Percentiles rank a stretch among this genome's conserved stretches.
Conservation (phyloP, 208 protist genomes). For the Trypanosomatidae sp. region DNA sequence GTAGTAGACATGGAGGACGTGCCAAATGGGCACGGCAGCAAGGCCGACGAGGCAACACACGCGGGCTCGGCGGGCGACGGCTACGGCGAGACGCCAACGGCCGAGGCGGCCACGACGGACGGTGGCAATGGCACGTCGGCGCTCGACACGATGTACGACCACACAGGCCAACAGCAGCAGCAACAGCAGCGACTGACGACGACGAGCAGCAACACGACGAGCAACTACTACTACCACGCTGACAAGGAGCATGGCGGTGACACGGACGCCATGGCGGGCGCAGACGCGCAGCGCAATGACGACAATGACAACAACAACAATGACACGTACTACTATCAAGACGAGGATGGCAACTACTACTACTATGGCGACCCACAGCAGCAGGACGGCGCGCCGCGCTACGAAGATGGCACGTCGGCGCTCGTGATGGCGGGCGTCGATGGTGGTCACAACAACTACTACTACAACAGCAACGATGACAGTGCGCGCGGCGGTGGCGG, state of each 20-base stretch:
- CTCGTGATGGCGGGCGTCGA: neutral
- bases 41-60: too few relatives aligned
- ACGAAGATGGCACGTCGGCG: constrained; percentile 1
- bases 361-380: constrained; percentile 30
- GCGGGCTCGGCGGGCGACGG: too few relatives aligned
- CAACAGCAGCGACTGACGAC: neutral
- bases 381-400: constrained; percentile 6
- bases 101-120: too few relatives aligned
- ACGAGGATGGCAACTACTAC: constrained; percentile 62
- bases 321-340: constrained; percentile 67
- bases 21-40: too few relatives aligned
- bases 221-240: constrained; percentile 3
- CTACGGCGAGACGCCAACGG: too few relatives aligned
- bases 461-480: constrained; percentile 4
- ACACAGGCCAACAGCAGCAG: neutral
- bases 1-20: too few relatives aligned
- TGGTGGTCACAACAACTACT: neutral
- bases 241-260: constrained; percentile 8
- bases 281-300: constrained; percentile 12
- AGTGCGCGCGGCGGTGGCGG: neutral
- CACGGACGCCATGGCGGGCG: constrained; percentile 3
- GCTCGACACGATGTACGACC: too few relatives aligned
- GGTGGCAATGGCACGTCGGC: too few relatives aligned
- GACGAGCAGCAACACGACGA: constrained; percentile 1
- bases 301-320: constrained; percentile 21